Conservation (phyloP, 2,329 filamentous ascomycete species). For the Diaporthe sp. region DNA sequence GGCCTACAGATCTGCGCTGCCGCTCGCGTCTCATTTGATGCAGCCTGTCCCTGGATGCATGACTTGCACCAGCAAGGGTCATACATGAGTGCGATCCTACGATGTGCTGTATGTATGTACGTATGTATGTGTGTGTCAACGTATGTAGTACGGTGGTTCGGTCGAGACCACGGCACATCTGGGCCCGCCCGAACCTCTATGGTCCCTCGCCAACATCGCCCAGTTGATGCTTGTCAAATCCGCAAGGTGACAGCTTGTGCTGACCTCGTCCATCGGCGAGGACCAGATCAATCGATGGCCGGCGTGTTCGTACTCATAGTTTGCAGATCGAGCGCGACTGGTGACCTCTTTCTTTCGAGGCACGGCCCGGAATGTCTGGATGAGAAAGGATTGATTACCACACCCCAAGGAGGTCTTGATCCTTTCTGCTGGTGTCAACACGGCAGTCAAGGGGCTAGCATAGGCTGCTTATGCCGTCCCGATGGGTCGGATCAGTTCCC, state of each 20-base stretch:
- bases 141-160: neutral
- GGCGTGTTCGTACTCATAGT: neutral
- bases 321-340: neutral
- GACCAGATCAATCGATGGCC: neutral
- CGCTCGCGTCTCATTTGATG: slow-evolving; percentile 12
- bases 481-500: slow-evolving; percentile 19
- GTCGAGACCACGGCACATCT: slow-evolving; percentile 12
- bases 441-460: neutral
- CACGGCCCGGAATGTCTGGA: neutral
- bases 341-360: neutral
- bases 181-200: neutral
- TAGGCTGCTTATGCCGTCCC: neutral
- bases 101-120: neutral
- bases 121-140: neutral
- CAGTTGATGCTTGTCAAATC: slow-evolving; percentile 7
- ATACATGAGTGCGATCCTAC: slow-evolving; percentile 11
- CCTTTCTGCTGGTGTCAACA: neutral
- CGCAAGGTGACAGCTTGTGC: slow-evolving; percentile 2
- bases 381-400: neutral
- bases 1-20: slow-evolving; percentile 11
- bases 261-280: neutral
- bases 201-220: neutral
- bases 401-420: too few relatives aligned
- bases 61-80: slow-evolving; percentile 25
- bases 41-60: slow-evolving; percentile 12